Percentiles rank a stretch among this genome's conserved stretches.
These are phyloP conservation scores for Saccharomycopsis malanga DNA, from an alignment of 805 yeast genomes.

Conservation along the genomic window DNA sequence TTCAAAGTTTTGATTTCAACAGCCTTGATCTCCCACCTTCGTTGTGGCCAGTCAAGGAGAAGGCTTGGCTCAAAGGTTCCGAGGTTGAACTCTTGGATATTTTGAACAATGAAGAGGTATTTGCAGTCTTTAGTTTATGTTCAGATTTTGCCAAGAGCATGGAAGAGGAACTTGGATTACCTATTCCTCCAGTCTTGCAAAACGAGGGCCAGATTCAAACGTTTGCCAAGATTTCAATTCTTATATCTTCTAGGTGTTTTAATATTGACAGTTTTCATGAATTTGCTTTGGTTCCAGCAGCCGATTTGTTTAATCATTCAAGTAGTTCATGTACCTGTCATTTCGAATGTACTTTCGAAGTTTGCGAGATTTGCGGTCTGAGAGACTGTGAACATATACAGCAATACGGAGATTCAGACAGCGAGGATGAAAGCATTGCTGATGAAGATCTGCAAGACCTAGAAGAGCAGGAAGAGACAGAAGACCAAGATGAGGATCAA, in stretches of 20 bases:
- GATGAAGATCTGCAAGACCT: conserved; percentile 10
- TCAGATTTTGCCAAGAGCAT: conserved; percentile 29
- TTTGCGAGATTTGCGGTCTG: conserved; percentile 46
- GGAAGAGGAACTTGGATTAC: conserved; percentile 16
- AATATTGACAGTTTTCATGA: conserved; percentile 63
- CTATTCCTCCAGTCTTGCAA: conserved; percentile 14
- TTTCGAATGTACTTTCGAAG: conserved; percentile 30
- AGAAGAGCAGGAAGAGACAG: conserved; percentile 22
- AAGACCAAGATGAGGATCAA: conserved; percentile 22
- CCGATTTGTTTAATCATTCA: conserved; percentile 79
- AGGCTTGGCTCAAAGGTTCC: conserved; percentile 47
- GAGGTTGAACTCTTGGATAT: conserved; percentile 57
- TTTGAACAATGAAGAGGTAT: conserved; percentile 41
- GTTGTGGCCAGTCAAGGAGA: conserved; percentile 52
- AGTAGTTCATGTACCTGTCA: conserved; percentile 5
- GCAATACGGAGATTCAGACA: not conserved
- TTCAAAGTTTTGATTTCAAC: conserved; percentile 11
- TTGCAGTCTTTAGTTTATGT: conserved; percentile 30
- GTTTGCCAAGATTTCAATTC: conserved; percentile 16
- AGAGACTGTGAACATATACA: conserved; percentile 34
- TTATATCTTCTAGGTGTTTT: conserved; percentile 49
- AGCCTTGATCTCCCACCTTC: conserved; percentile 43
- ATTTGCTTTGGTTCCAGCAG: conserved; percentile 80
- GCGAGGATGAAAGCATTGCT: not conserved
- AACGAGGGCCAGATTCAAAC: not conserved